Base-by-base conservation (phyloP, 108 stramenopile genomes). In the Hondaea fermentalgiana region DNA sequence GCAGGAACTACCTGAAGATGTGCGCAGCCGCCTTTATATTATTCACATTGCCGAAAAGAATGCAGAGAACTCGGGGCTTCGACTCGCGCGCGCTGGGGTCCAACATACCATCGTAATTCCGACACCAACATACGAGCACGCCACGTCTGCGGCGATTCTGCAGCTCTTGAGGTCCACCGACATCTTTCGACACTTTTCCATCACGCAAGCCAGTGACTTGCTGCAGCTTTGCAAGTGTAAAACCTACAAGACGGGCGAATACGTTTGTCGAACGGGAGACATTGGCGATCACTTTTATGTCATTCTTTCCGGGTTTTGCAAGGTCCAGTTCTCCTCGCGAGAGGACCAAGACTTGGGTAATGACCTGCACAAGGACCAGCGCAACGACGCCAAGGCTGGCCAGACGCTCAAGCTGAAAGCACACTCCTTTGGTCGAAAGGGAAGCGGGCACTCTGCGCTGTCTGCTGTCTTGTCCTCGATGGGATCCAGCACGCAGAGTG, bases 1-100 rank as follows among this genome's bases (percentile, higher is more conserved):
- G 0, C 43, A 93, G 72, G 91, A 93, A 72, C 93, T 96, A 16
- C 96, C 97, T 5, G 59, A 91, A 12, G 89, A 92, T 10, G 95
- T 98, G 5, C 96, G 96, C 91, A 90, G 93, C 64, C 89, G 95
- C 17, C 90, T 98, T n/a, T 98, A 96, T 89, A 95, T 98, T n/a
- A 97, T 98, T 12, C 97, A 98, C 90, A 96, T 89, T 21, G 87
- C 89, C 28, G 59, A 87, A 28, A 29, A 17, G 21, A 89, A 64
- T 12, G 89, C 91, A 17, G 25, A 89, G 28, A 87, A 17, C 8
- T 59, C 45, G 35, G 89, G 87, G 49, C 87, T 91, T 12, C 16
- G 58, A 5, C 47, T 91, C 23, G 89, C 91, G 35, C 89, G 60
- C 12, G 87, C 58, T 0, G 91, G 91, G 3, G 87, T 91, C 14